Conservation (phyloP, 768 basidiomycete species). For the Terana coerulea region DNA sequence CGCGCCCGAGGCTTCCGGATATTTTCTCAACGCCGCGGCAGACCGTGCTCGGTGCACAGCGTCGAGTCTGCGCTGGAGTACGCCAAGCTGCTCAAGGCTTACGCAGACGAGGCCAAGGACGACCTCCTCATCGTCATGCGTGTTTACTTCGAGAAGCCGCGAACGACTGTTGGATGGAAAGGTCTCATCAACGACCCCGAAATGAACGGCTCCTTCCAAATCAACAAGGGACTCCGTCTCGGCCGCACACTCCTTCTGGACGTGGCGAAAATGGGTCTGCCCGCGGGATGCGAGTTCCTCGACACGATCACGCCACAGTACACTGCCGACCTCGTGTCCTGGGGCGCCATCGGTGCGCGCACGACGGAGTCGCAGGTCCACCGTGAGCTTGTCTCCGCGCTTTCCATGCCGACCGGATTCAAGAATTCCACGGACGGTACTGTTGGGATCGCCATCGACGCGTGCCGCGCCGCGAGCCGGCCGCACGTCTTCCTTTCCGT, state of each 20-base stretch:
- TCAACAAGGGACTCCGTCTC: constrained; percentile 91
- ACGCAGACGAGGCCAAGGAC: constrained; percentile 75
- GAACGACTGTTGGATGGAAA: constrained; percentile 99
- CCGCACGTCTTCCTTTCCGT: constrained; percentile 97
- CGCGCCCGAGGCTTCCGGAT: background rate
- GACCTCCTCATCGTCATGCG: constrained; percentile 97
- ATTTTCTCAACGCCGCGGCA: constrained; percentile 21
- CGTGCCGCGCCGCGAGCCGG: constrained; percentile 85
- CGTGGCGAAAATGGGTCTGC: constrained; percentile 85
- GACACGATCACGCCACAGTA: constrained; percentile 80
- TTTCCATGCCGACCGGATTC: constrained; percentile 98
- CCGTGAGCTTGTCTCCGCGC: constrained; percentile 78
- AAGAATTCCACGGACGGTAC: constrained; percentile 98
- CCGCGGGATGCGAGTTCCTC: constrained; percentile 96
- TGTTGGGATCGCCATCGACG: constrained; percentile 89
- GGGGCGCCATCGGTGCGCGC: constrained; percentile 95
- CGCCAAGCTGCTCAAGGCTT: constrained; percentile 71
- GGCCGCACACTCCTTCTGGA: constrained; percentile 87
- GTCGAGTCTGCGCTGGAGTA: constrained; percentile 84
- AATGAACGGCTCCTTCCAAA: constrained; percentile 89
- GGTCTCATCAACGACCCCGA: constrained; percentile 98
- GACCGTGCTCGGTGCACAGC: constrained; percentile 95
- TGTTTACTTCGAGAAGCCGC: constrained; percentile 96
- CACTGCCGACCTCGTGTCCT: constrained; percentile 88
- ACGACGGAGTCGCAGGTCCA: constrained; percentile 94